Percentiles rank a stretch among this genome's conserved stretches.
Conservation (phyloP, 768 basidiomycete species). For the Suillus subluteus region DNA sequence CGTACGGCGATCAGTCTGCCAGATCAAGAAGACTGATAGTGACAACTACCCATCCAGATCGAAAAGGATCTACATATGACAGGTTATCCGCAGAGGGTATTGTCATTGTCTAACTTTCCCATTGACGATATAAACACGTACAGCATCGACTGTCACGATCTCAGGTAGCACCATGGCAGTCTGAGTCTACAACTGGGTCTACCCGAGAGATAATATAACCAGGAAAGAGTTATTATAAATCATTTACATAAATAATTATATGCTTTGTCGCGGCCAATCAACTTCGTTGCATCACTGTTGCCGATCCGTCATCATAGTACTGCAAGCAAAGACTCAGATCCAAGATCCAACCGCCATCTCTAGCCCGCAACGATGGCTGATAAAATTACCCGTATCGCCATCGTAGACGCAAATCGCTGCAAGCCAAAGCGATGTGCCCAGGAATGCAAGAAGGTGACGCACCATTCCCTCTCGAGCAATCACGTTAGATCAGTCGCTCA, state of each 20-base stretch:
- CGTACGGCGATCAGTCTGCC: slow-evolving; percentile 9
- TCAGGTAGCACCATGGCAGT: slow-evolving; percentile 14
- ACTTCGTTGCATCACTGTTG: not conserved
- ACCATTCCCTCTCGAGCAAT: not conserved
- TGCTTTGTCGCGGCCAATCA: not conserved
- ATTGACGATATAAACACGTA: slow-evolving; percentile 31
- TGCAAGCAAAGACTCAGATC: slow-evolving; percentile 6
- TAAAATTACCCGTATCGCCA: slow-evolving; percentile 98
- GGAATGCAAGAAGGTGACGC: slow-evolving; percentile 91
- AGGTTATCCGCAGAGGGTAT: slow-evolving; percentile 6
- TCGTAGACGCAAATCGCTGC: slow-evolving; percentile 89
- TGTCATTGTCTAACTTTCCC: not conserved
- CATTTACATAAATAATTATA: not conserved
- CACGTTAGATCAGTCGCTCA: slow-evolving; percentile 15
- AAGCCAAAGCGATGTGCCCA: slow-evolving; percentile 97
- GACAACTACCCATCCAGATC: slow-evolving; percentile 65
- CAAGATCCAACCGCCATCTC: slow-evolving; percentile 1
- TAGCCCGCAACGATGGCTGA: slow-evolving; percentile 63
- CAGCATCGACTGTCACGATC: slow-evolving; percentile 53
- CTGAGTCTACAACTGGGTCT: no score
- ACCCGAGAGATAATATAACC: not conserved
- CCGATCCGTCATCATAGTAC: slow-evolving; percentile 1
- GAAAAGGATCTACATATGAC: slow-evolving; percentile 56
- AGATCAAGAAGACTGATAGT: not conserved
- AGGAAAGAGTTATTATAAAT: not conserved